These are phyloP conservation scores for Phoenix dactylifera DNA, from an alignment of 176 grass and related monocot species.

Conservation along the genomic window DNA sequence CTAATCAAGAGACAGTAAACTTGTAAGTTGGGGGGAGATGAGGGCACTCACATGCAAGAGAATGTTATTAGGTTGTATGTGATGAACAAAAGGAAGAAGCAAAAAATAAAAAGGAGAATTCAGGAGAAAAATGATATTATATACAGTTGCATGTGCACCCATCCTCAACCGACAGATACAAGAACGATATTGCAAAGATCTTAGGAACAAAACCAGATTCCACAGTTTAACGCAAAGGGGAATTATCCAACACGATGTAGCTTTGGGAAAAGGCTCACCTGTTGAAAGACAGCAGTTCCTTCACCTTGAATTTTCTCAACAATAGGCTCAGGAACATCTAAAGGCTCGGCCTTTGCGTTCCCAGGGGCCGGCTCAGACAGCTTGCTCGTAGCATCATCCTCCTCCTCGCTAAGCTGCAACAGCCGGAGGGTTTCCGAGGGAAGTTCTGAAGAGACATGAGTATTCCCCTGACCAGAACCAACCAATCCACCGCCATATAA, in stretches of 20 bases:
- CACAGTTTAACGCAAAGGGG: too few species aligned
- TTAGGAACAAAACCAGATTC: too few species aligned
- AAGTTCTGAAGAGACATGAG: slow-evolving; percentile 28
- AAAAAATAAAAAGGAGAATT: too few species aligned
- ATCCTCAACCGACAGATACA: too few species aligned
- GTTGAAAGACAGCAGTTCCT: neutral
- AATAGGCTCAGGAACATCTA: neutral
- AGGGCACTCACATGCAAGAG: too few species aligned
- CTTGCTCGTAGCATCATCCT: slow-evolving; percentile 87
- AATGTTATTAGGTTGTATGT: too few species aligned
- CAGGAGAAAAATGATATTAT: too few species aligned
- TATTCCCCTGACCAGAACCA: slow-evolving; percentile 29
- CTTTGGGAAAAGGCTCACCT: neutral
- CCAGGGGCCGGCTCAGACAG: slow-evolving; percentile 16
- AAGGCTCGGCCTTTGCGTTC: neutral
- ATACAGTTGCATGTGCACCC: too few species aligned
- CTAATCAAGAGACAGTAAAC: too few species aligned
- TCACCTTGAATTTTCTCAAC: neutral
- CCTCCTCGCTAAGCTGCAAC: slow-evolving; percentile 67
- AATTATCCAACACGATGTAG: neutral
- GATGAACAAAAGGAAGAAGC: too few species aligned
- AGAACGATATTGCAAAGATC: too few species aligned
- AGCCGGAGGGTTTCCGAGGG: slow-evolving; percentile 59
- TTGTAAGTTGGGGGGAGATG: too few species aligned
- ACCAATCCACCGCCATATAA: neutral